Percentiles rank a stretch among this genome's conserved stretches.
Evolutionary conservation across 2,329 filamentous ascomycete species (phyloP).

Genomic region (Didymella sp.): DNA sequence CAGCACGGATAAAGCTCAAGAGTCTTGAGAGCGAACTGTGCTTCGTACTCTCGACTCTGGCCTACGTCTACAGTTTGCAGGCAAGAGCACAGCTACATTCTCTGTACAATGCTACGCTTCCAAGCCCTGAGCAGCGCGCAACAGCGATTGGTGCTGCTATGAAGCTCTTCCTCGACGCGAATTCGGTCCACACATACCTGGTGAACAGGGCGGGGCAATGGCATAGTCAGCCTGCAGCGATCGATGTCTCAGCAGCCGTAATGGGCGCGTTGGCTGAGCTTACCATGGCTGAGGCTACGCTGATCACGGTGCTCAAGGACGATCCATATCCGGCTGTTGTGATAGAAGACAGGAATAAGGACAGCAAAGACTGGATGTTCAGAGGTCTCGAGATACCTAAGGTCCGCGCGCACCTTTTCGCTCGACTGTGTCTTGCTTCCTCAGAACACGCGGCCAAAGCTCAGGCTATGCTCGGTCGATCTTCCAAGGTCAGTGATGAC

Average conservation of each 20-base stretch:
- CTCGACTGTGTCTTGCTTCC: constrained; percentile 83
- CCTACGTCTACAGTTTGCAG: constrained; percentile 73
- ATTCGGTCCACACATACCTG: constrained; percentile 78
- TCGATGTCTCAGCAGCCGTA: constrained; percentile 54
- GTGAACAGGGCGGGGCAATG: constrained; percentile 60
- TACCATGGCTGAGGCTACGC: constrained; percentile 84
- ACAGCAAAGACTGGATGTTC: constrained; percentile 96
- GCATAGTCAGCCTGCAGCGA: constrained; percentile 42
- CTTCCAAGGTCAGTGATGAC: constrained; percentile 64
- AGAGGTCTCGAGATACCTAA: constrained; percentile 86
- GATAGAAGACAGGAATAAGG: constrained; percentile 79
- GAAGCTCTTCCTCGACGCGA: constrained; percentile 77
- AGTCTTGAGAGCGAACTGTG: constrained; percentile 83
- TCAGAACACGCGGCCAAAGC: constrained; percentile 86
- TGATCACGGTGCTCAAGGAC: constrained; percentile 90
- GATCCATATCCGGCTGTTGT: constrained; percentile 88
- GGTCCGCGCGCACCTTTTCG: constrained; percentile 86
- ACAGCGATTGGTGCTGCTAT: constrained; percentile 76
- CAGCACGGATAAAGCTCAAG: constrained; percentile 70
- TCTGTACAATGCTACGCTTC: constrained; percentile 68
- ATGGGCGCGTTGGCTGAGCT: constrained; percentile 62
- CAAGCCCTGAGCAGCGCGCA: constrained; percentile 69
- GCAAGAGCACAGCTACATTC: constrained; percentile 76
- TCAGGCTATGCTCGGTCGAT: constrained; percentile 56
- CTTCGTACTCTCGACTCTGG: constrained; percentile 79